phyloP scores from a whole-genome alignment of 1,284 basidiomycete genomes.

The Mycosarcoma maydis region DNA sequence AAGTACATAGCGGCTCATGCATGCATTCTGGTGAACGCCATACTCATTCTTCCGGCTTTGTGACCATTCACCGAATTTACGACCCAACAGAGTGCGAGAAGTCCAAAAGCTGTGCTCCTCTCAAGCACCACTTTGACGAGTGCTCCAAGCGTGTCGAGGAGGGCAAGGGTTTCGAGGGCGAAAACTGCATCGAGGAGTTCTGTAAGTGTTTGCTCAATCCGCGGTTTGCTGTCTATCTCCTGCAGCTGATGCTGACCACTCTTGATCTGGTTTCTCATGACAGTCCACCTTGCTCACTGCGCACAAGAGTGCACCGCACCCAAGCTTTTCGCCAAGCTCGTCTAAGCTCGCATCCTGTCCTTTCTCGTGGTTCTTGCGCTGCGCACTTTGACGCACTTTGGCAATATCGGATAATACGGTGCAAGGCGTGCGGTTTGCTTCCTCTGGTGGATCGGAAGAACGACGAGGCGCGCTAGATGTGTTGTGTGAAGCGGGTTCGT shows the following conservation, averaged over 20 bases:
- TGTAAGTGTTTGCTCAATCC: constrained; percentile 46
- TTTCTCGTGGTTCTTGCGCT: no score
- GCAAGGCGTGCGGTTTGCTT: no score
- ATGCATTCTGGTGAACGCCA: constrained; percentile 1
- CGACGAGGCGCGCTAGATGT: no score
- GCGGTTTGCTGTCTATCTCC: neutral
- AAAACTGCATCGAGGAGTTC: constrained; percentile 67
- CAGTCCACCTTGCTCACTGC: constrained; percentile 64
- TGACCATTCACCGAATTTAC: neutral
- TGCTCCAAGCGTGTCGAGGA: constrained; percentile 63
- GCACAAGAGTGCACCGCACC: constrained; percentile 63
- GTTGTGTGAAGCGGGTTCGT: no score
- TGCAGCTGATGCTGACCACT: neutral
- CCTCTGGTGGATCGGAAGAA: no score
- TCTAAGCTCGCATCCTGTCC: constrained; percentile 13
- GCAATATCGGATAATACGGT: no score
- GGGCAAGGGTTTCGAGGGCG: constrained; percentile 64
- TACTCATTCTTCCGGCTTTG: neutral
- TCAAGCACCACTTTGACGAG: constrained; percentile 66
- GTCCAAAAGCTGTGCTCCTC: constrained; percentile 59
- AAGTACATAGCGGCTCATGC: constrained; percentile 6
- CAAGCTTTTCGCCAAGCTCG: constrained; percentile 62
- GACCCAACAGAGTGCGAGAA: constrained; percentile 61
- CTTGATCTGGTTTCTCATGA: constrained; percentile 1
- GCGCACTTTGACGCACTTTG: no score